Evolutionary conservation across 441 rosid genomes (phyloP).

Genomic region (Erodium chrysanthum): DNA sequence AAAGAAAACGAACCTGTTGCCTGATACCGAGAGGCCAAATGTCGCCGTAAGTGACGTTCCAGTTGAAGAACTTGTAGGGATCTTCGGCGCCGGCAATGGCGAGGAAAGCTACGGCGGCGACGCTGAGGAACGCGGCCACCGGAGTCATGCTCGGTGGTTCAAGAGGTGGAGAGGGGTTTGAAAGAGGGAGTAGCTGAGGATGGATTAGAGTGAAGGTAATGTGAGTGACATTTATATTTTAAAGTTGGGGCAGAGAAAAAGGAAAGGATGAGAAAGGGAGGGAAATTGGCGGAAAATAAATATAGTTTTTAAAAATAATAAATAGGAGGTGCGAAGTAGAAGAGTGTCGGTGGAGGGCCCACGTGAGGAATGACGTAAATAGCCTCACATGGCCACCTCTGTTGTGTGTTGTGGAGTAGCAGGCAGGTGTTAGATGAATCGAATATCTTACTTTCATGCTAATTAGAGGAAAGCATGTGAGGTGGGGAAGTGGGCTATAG

Average conservation of each 20-base stretch:
- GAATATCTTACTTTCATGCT: too few species aligned
- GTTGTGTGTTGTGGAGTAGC: too few species aligned
- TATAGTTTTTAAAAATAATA: too few species aligned
- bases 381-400: background rate
- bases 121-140: background rate
- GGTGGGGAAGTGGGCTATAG: too few species aligned
- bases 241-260: background rate
- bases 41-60: conserved; percentile 4
- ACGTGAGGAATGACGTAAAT: background rate
- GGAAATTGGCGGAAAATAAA: too few species aligned
- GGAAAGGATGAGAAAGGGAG: too few species aligned
- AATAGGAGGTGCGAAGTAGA: too few species aligned
- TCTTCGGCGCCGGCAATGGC: conserved; percentile 1
- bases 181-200: too few species aligned
- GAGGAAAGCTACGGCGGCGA: background rate
- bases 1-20: background rate
- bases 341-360: background rate
- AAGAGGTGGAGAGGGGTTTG: too few species aligned
- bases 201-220: background rate
- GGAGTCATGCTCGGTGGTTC: background rate
- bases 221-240: background rate
- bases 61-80: conserved; percentile 1
- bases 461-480: too few species aligned
- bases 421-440: too few species aligned
- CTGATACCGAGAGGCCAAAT: background rate